phyloP scores from a whole-genome alignment of 169 alveolate species.

The Cryptosporidium canis region DNA sequence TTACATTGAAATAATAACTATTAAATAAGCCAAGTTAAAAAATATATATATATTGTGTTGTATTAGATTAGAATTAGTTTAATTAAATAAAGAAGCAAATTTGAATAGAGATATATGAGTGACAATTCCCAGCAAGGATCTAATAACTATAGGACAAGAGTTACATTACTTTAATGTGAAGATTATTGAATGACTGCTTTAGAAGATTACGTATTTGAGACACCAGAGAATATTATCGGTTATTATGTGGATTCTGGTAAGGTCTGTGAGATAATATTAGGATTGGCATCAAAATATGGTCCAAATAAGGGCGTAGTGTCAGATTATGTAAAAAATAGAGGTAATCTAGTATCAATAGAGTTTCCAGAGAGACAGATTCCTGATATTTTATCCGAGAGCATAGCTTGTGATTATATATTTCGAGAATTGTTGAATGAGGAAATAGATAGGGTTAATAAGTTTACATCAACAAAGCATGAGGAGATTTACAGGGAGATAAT shows the following conservation, averaged over 20 bases:
- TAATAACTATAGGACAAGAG: neutral
- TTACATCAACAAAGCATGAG: constrained; percentile 75
- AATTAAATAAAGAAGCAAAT: too few species aligned
- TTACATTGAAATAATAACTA: too few species aligned
- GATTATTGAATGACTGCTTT: constrained; percentile 18
- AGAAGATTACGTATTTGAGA: constrained; percentile 10
- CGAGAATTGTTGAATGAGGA: constrained; percentile 76
- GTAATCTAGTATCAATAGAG: neutral
- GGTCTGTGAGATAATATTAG: constrained; percentile 12
- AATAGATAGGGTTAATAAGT: constrained; percentile 74
- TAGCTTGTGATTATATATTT: constrained; percentile 56
- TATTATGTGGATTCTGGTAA: constrained; percentile 31
- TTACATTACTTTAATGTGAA: neutral
- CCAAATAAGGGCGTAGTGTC: constrained; percentile 28
- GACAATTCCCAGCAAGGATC: too few species aligned
- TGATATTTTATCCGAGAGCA: constrained; percentile 15
- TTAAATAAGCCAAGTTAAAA: too few species aligned
- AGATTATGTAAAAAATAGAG: neutral
- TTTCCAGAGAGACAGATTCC: neutral
- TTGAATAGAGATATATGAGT: too few species aligned
- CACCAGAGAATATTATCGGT: neutral
- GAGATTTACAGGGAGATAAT: constrained; percentile 73
- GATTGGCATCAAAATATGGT: constrained; percentile 51
- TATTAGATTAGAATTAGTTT: too few species aligned
- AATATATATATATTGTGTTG: too few species aligned